Evolutionary conservation across 768 basidiomycete species (phyloP).

Genomic region (Asterophora lycoperdoides): DNA sequence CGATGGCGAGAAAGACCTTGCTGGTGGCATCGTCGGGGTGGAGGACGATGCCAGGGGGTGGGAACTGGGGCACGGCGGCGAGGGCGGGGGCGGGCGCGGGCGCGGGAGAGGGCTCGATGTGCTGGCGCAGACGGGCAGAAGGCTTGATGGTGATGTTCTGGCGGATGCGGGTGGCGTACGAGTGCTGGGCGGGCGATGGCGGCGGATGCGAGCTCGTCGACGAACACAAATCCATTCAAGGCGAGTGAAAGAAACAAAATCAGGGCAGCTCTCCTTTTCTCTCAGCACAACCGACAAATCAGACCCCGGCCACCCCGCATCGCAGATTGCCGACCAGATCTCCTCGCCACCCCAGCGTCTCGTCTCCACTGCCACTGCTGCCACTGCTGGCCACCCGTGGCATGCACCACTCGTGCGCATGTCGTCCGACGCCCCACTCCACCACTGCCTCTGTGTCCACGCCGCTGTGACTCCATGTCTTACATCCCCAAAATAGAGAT

Average conservation of each 20-base stretch:
- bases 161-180: constrained; percentile 53
- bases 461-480: too few species aligned
- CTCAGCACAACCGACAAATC: constrained; percentile 5
- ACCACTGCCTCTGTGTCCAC: too few species aligned
- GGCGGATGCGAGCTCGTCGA: not conserved
- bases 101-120: too few species aligned
- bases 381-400: too few species aligned
- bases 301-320: constrained; percentile 12
- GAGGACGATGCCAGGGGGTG: constrained; percentile 59
- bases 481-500: too few species aligned
- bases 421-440: too few species aligned
- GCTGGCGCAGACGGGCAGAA: constrained; percentile 45
- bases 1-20: constrained; percentile 72
- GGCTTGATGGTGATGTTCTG: constrained; percentile 51
- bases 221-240: not conserved
- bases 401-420: too few species aligned
- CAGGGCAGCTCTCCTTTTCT: constrained; percentile 12
- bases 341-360: too few species aligned
- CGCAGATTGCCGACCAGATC: constrained; percentile 28
- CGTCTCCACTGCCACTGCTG: too few species aligned
- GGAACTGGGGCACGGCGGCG: constrained; percentile 39
- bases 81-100: constrained; percentile 27
- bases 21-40: constrained; percentile 70
- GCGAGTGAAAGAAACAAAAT: constrained; percentile 22
- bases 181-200: constrained; percentile 24